Evolutionary conservation across 2,329 filamentous ascomycete species (phyloP).

Genomic region (Coniochaeta pulveracea): DNA sequence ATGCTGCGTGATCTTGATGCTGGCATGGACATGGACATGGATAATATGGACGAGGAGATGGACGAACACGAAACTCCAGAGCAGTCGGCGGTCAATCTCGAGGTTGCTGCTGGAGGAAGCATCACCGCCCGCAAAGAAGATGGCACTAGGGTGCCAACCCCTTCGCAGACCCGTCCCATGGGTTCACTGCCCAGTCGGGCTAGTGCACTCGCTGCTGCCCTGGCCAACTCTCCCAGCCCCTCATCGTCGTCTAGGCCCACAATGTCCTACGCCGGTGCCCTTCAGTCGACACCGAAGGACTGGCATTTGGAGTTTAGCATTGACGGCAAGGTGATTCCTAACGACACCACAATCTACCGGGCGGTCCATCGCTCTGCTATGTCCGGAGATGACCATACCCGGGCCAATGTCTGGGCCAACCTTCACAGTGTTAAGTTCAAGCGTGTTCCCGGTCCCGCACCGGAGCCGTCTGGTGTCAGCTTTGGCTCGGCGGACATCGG

Average conservation of each 20-base stretch:
- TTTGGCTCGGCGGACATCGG: conserved; percentile 36
- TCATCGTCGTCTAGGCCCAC: conserved; percentile 48
- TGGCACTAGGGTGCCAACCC: conserved; percentile 75
- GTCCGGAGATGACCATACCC: conserved; percentile 49
- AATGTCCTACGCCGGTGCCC: conserved; percentile 77
- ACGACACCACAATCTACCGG: conserved; percentile 91
- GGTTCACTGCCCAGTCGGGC: conserved; percentile 24
- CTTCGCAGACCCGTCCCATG: conserved; percentile 43
- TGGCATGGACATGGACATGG: no score
- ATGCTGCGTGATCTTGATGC: conserved; percentile 86
- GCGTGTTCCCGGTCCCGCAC: conserved; percentile 72
- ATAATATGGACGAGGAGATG: no score
- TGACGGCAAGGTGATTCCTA: conserved; percentile 70
- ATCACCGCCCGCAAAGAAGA: conserved; percentile 88
- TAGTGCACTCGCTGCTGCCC: conserved; percentile 26
- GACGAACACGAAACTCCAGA: conserved; percentile 62
- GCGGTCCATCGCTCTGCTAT: conserved; percentile 62
- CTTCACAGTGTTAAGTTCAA: conserved; percentile 89
- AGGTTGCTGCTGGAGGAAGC: conserved; percentile 75
- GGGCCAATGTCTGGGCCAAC: conserved; percentile 77
- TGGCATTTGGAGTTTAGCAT: conserved; percentile 97
- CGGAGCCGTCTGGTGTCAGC: conserved; percentile 57
- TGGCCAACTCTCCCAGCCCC: conserved; percentile 34
- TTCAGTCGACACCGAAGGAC: conserved; percentile 72
- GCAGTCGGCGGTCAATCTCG: conserved; percentile 81